Base-by-base conservation (phyloP, 2,329 filamentous ascomycete genomes). In the Claviceps cyperi region DNA sequence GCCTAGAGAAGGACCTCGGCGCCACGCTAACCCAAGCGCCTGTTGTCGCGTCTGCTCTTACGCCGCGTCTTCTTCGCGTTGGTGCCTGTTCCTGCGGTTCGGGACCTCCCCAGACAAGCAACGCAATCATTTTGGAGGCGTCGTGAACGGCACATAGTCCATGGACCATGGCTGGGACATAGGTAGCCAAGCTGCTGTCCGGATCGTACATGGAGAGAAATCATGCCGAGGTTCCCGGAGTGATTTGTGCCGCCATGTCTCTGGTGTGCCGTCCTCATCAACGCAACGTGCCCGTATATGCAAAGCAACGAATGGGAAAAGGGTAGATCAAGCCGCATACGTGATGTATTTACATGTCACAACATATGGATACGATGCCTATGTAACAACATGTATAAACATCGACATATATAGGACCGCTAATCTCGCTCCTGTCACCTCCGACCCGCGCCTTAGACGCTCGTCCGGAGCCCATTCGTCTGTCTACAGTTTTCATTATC, bases 211-310 rank as follows among this genome's bases (percentile, higher is more conserved):
- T n/a, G 38, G 50, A 28, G 50, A 9, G 7, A 1, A n/a, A 22
- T 3, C 32, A 24, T 17, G 6, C 14, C 41, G 44, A 43, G 38
- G 21, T 36, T 22, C 38, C 39, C 32, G 36, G 22, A 43, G 19
- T 15, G 17, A 38, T 28, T 22, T 17, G 24, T 43, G 50, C 45
- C 46, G 46, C 49, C 43, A 46, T 53, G 51, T 53, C 51, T 53
- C 38, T 46, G 43, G 48, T 45, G 36, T 47, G 43, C 46, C 39
- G 37, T 35, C 28, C 24, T 40, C n/a, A n/a, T 39, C 17, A 50
- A 37, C 7, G 38, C 15, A 45, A 35, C 24, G 14, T n/a, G 46
- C 22, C 6, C 19, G 37, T 28, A 21, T 38, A 50, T 47, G 49
- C 43, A 19, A 37, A 21, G 6, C 9, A 19, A 37, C 22, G 38